phyloP scores from a whole-genome alignment of 441 rosid species.

The Populus hybrid region DNA sequence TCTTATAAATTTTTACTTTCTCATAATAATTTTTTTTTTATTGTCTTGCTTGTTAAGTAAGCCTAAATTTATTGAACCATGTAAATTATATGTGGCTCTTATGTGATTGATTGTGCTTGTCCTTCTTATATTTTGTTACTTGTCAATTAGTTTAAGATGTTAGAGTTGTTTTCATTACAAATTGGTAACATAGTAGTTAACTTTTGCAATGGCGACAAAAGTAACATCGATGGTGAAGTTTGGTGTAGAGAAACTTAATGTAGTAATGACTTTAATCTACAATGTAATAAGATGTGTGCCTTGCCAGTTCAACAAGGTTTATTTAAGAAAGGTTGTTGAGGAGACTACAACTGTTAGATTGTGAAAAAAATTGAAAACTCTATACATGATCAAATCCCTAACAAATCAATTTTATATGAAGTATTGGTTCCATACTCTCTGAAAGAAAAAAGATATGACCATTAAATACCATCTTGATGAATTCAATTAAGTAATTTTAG shows the following conservation, averaged over 20 bases:
- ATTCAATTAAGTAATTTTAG: background rate
- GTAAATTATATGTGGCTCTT: too few relatives aligned
- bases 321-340: background rate
- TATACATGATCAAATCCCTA: background rate
- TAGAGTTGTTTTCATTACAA: too few relatives aligned
- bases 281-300: background rate
- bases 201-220: too few relatives aligned
- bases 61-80: too few relatives aligned
- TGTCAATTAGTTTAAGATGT: too few relatives aligned
- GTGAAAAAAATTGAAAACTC: background rate
- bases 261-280: background rate
- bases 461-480: background rate
- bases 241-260: background rate
- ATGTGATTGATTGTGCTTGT: too few relatives aligned
- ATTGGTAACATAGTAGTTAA: too few relatives aligned
- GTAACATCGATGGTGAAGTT: background rate
- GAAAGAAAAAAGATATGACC: background rate
- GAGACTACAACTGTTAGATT: background rate
- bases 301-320: background rate
- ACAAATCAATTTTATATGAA: background rate
- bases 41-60: too few relatives aligned
- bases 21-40: too few relatives aligned
- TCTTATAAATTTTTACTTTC: too few relatives aligned
- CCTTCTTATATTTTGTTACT: too few relatives aligned
- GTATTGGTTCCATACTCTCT: background rate